Evolutionary conservation across 1,284 basidiomycete species (phyloP).

Genomic region (Limonomyces culmigenus): DNA sequence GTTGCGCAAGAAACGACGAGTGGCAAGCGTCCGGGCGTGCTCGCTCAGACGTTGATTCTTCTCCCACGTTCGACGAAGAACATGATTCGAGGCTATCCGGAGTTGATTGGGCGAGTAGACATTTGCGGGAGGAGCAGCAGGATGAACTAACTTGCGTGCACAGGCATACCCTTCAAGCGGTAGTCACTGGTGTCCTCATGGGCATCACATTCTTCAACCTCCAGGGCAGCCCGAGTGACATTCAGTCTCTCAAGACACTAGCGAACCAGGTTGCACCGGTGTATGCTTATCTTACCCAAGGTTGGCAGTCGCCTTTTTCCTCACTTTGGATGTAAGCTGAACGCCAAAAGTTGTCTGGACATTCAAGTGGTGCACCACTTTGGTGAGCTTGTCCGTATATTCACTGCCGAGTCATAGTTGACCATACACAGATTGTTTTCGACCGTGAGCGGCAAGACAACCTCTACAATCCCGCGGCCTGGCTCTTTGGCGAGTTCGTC

Average conservation of each 20-base stretch:
- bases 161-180: too few relatives aligned
- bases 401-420: background rate
- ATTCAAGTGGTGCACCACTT: too few relatives aligned
- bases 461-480: constrained; percentile 1
- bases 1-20: background rate
- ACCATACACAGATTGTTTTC: constrained; percentile 1
- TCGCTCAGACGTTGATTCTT: constrained; percentile 2
- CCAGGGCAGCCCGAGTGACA: constrained; percentile 1
- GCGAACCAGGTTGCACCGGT: background rate
- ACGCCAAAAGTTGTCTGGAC: constrained; percentile 1
- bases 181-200: background rate
- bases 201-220: constrained; percentile 3
- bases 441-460: constrained; percentile 3
- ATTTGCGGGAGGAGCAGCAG: too few relatives aligned
- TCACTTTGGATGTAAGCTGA: background rate
- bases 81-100: constrained; percentile 1
- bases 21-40: background rate
- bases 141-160: too few relatives aligned
- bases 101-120: constrained; percentile 1
- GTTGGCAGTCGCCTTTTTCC: background rate
- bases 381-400: too few relatives aligned
- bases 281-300: constrained; percentile 1
- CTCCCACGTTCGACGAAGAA: constrained; percentile 1
- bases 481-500: background rate
- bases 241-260: constrained; percentile 3